Evolutionary conservation across 164 flowering plant species (phyloP).

Genomic region (Hamamelis virginiana): DNA sequence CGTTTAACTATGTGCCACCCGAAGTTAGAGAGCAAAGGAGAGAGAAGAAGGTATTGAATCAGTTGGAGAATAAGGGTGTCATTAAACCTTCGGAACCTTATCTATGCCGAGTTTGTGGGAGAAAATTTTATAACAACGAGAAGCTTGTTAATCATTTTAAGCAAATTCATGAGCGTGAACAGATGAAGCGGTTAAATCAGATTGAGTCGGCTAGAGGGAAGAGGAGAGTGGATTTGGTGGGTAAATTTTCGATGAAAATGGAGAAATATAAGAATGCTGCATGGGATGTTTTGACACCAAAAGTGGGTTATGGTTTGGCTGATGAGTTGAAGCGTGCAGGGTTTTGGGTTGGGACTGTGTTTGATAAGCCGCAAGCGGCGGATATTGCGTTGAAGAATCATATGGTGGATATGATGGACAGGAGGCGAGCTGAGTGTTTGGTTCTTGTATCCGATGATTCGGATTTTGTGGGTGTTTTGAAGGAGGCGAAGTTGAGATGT

Average conservation of each 20-base stretch:
- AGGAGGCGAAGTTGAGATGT: slow-evolving; percentile 73
- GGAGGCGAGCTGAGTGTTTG: slow-evolving; percentile 48
- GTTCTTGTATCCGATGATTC: slow-evolving; percentile 89
- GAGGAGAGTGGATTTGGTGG: slow-evolving; percentile 63
- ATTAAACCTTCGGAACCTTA: slow-evolving; percentile 42
- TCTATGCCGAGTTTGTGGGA: slow-evolving; percentile 76
- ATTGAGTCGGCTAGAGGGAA: slow-evolving; percentile 72
- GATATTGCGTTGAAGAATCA: slow-evolving; percentile 63
- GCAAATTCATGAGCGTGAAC: slow-evolving; percentile 78
- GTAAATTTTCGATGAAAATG: slow-evolving; percentile 76
- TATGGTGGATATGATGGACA: slow-evolving; percentile 78
- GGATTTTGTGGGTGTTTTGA: slow-evolving; percentile 63
- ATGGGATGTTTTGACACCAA: slow-evolving; percentile 60
- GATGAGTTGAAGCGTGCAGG: slow-evolving; percentile 86
- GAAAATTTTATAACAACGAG: slow-evolving; percentile 61
- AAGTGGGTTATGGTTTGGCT: slow-evolving; percentile 68
- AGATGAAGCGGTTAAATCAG: slow-evolving; percentile 61
- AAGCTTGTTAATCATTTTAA: slow-evolving; percentile 72
- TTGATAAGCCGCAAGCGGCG: slow-evolving; percentile 73
- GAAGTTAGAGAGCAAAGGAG: slow-evolving; percentile 49
- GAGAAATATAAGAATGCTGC: slow-evolving; percentile 71
- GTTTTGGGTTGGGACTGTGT: slow-evolving; percentile 58
- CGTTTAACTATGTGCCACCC: slow-evolving; percentile 56
- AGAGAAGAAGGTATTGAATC: slow-evolving; percentile 50
- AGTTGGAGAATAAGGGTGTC: slow-evolving; percentile 52